Percentiles rank a stretch among this genome's conserved stretches.
phyloP scores from a whole-genome alignment of 2,329 filamentous ascomycete genomes.

The Colletotrichum eremochloae region DNA sequence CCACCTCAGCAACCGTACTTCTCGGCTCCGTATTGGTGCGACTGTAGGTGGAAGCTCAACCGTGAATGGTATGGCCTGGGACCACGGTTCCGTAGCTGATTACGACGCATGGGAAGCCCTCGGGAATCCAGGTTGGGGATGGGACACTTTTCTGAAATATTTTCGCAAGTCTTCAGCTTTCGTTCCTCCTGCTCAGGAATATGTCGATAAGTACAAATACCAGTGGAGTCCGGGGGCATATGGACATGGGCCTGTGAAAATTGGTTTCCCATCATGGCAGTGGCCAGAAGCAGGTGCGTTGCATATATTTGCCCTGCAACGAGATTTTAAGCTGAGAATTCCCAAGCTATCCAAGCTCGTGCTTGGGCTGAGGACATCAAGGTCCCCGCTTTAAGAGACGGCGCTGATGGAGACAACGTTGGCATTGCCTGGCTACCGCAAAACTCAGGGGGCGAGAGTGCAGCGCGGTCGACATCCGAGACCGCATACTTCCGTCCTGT shows the following conservation, averaged over 20 bases:
- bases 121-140: conserved; percentile 55
- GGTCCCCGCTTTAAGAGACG: conserved; percentile 40
- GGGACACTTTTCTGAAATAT: conserved; percentile 50
- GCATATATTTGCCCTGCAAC: not conserved
- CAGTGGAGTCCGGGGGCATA: conserved; percentile 21
- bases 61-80: conserved; percentile 50
- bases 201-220: conserved; percentile 28
- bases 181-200: conserved; percentile 39
- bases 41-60: conserved; percentile 49
- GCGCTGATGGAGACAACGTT: conserved; percentile 45
- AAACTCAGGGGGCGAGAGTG: conserved; percentile 43
- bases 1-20: conserved; percentile 43
- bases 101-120: conserved; percentile 54
- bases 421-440: conserved; percentile 45
- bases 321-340: not conserved
- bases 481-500: conserved; percentile 45
- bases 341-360: conserved; percentile 31
- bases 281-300: conserved; percentile 44
- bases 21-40: conserved; percentile 45
- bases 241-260: conserved; percentile 43
- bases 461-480: conserved; percentile 43
- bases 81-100: conserved; percentile 46
- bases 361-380: conserved; percentile 43
- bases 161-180: conserved; percentile 48
- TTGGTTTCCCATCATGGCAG: conserved; percentile 47